A percentile compares a stretch with the other conserved stretches of the same genome.
Conservation (phyloP, 1,284 basidiomycete species). For the Sanghuangporus sanghuang region DNA sequence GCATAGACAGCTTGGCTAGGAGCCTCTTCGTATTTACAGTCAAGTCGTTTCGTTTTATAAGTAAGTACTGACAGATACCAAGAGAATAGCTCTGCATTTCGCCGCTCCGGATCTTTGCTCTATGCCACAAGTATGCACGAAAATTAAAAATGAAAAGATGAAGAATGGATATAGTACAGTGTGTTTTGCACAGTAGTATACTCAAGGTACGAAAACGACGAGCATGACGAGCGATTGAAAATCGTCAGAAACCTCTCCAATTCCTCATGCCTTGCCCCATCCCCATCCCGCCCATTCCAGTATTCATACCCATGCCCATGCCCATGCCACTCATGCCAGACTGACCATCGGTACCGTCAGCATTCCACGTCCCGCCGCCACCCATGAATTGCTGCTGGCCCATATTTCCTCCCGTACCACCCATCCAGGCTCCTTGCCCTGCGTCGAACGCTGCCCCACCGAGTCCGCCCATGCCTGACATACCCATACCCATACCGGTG, state of each 20-base stretch:
- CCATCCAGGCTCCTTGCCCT: conserved; percentile 3
- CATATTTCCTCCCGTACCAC: not conserved
- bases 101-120: too few relatives aligned
- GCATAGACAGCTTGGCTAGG: too few relatives aligned
- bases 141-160: too few relatives aligned
- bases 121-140: too few relatives aligned
- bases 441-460: conserved; percentile 2
- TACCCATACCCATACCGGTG: not conserved
- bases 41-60: too few relatives aligned
- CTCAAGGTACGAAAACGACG: too few relatives aligned
- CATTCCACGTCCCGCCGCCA: conserved; percentile 10
- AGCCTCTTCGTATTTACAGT: too few relatives aligned
- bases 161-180: too few relatives aligned
- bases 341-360: not conserved
- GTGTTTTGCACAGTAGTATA: too few relatives aligned
- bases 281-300: conserved; percentile 11
- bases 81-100: too few relatives aligned
- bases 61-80: too few relatives aligned
- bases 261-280: conserved; percentile 11
- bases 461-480: conserved; percentile 1
- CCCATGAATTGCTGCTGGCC: conserved; percentile 9
- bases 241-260: conserved; percentile 3
- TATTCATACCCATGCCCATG: conserved; percentile 14
- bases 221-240: not conserved
- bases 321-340: conserved; percentile 1